Conservation (phyloP, 1,284 basidiomycete genomes). For the Rhodotorula sp. region DNA sequence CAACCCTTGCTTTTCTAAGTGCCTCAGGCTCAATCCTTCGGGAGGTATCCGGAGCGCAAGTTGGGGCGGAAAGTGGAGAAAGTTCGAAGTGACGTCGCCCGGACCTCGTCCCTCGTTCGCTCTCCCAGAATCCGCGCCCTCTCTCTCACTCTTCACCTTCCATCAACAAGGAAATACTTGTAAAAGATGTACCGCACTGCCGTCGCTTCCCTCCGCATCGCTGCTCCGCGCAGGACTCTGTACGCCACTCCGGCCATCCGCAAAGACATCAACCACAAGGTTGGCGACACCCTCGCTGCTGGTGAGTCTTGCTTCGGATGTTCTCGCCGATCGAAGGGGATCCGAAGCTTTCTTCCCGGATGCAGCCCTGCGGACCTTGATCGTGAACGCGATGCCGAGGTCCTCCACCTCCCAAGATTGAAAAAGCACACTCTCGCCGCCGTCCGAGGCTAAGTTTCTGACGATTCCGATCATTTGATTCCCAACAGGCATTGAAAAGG, state of each 20-base stretch:
- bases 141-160: not conserved
- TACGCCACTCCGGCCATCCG: slow-evolving; percentile 1
- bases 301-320: not conserved
- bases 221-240: slow-evolving; percentile 18
- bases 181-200: slow-evolving; percentile 4
- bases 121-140: no score
- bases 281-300: not conserved
- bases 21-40: no score
- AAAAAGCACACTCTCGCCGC: no score
- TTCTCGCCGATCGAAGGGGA: no score
- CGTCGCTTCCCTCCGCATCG: slow-evolving; percentile 20
- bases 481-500: slow-evolving; percentile 5
- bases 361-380: no score
- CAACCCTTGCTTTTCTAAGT: no score
- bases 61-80: not conserved
- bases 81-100: not conserved
- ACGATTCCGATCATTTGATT: not conserved
- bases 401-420: no score
- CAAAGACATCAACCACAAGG: slow-evolving; percentile 14
- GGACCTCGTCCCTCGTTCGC: not conserved
- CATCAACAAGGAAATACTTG: no score
- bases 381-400: no score
- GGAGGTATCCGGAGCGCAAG: no score
- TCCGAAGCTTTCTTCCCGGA: no score
- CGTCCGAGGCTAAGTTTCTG: not conserved